phyloP scores from a whole-genome alignment of 345 rosid species.

The Chamaenerion angustifolium region DNA sequence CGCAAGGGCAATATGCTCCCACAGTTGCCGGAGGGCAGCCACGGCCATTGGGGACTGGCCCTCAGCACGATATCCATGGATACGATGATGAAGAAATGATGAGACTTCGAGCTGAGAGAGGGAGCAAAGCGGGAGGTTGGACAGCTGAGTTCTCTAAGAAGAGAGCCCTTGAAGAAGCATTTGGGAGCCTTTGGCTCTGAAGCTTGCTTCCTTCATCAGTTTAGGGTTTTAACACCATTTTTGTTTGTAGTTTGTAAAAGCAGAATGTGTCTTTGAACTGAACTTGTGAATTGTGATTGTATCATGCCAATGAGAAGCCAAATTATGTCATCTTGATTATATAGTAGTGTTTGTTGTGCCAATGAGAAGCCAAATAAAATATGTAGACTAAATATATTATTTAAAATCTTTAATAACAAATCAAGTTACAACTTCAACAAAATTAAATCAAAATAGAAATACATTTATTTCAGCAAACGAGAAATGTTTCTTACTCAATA shows the following conservation, averaged over 20 bases:
- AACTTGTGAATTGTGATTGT: not conserved
- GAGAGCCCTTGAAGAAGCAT: conserved; percentile 90
- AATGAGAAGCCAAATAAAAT: no score
- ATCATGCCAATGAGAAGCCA: not conserved
- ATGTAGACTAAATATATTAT: no score
- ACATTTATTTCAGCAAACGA: no score
- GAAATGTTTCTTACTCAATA: no score
- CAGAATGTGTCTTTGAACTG: no score
- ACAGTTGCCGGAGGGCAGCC: conserved; percentile 61
- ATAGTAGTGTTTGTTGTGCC: no score
- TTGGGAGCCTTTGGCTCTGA: conserved; percentile 76
- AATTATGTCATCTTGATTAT: no score
- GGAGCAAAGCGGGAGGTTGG: conserved; percentile 80
- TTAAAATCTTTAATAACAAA: no score
- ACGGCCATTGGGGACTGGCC: conserved; percentile 59
- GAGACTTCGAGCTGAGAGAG: conserved; percentile 67
- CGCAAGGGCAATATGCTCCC: conserved; percentile 52
- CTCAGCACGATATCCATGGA: conserved; percentile 64
- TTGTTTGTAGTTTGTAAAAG: not conserved
- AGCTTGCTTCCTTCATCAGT: not conserved
- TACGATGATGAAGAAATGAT: conserved; percentile 65
- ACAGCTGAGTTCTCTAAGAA: conserved; percentile 65
- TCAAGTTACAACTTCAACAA: no score
- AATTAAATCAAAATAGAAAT: no score
- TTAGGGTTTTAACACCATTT: not conserved